Evolutionary conservation across 2,329 filamentous ascomycete genomes (phyloP), one percentile per base, ranked within the genome.

Genomic region (Monosporascus cannonballus): DNA sequence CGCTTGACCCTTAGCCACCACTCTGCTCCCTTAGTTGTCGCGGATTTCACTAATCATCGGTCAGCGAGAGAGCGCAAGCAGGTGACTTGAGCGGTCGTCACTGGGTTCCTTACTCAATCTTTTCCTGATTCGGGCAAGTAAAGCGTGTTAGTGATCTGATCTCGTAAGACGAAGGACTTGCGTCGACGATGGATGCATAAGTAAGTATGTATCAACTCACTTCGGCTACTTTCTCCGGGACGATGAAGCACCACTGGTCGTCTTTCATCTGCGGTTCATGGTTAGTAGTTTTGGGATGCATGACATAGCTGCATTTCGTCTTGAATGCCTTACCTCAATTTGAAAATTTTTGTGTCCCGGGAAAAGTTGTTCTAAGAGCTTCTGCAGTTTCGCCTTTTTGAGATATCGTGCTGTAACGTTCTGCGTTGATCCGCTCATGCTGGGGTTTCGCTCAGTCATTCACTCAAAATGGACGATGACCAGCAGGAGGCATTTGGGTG

Each of bases 181-280:
- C 41, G 7, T 25, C 14, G 8, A 48, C 27, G 3, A 22, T 42
- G 30, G n/a, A 18, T 27, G 17, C 11, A 9, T 27, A 27, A 9
- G 39, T 15, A 34, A 27, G 17, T n/a, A 18, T 39, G 17, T 45
- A 27, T 44, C 17, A 39, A 54, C 57, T 55, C 48, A 61, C 61
- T 34, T 58, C 58, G 14, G 54, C 53, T 15, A 64, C 57, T 47
- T 44, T 45, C 37, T 44, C 53, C 2, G 65, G 64, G 6, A 60
- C 62, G 25, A 55, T 62, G 45, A 67, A 67, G 30, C 52, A 56
- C 63, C 63, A 67, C 41, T 64, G 62, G 54, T 67, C 63, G 20
- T 67, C 59, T 53, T 55, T 62, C 61, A 64, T 54, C 65, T 67
- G 52, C 51, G 49, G n/a, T 44, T 49, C 30, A 41, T 22, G 41